A percentile compares a stretch with the other conserved stretches of the same genome.
These are phyloP conservation scores for Theileria equi DNA, from an alignment of 169 alveolate species.

Conservation along the genomic window DNA sequence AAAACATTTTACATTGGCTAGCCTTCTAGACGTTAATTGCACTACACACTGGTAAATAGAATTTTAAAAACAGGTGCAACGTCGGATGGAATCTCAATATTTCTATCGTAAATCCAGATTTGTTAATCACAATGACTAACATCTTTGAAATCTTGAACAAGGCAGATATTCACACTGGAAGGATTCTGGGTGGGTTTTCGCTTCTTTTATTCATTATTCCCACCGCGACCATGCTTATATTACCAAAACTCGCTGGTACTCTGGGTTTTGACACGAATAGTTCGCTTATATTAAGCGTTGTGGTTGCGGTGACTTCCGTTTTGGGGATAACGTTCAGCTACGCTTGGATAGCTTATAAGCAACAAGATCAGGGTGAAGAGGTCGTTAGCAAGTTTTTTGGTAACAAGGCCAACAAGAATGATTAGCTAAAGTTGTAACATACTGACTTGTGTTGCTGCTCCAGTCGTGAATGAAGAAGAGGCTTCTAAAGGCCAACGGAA, in stretches of 20 bases:
- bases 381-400: constrained; percentile 37
- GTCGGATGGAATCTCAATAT: too few species aligned
- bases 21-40: too few species aligned
- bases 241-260: constrained; percentile 26
- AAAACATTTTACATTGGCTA: too few species aligned
- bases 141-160: constrained; percentile 10
- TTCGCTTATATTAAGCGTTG: constrained; percentile 29
- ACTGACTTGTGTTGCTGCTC: neutral
- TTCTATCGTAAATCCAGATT: too few species aligned
- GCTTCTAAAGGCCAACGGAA: too few species aligned
- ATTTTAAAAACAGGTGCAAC: too few species aligned
- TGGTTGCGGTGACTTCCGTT: constrained; percentile 30
- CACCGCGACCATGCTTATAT: constrained; percentile 16
- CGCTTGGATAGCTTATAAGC: constrained; percentile 48
- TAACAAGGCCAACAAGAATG: constrained; percentile 30
- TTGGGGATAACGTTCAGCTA: constrained; percentile 39
- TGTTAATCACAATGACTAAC: too few species aligned
- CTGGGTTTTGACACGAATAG: constrained; percentile 15
- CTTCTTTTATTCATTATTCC: constrained; percentile 52
- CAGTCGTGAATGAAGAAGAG: too few species aligned
- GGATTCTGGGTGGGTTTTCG: constrained; percentile 46
- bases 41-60: too few species aligned
- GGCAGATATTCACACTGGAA: constrained; percentile 28
- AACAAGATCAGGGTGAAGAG: constrained; percentile 33
- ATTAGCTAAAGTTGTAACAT: constrained; percentile 8